Evolutionary conservation across 768 basidiomycete genomes (phyloP), one percentile per base, ranked within the genome.

Genomic region (Suillus placidus): DNA sequence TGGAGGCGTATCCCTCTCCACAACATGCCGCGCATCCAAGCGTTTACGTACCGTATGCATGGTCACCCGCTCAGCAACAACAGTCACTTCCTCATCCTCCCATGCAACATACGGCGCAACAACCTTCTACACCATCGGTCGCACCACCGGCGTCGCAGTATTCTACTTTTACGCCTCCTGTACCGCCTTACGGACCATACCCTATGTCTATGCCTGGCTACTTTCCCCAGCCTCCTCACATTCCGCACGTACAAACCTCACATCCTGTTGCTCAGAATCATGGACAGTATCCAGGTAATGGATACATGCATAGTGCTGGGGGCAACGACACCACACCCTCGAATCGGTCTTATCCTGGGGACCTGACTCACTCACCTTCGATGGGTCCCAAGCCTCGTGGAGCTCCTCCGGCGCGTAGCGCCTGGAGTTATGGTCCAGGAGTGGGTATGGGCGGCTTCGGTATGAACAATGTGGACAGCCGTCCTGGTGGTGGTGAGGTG

Each of bases 391-490:
- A 76, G 40, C 65, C 71, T 5, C 69, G 77, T 62, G 73, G 77
- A 23, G 76, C 80, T 26, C 80, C 82, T 12, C 79, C 83, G 57
- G 77, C 83, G 26, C 78, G 85, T 58, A 77, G 81, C 58, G 77
- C 85, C n/a, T 92, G 90, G 89, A 91, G 85, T 73, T 91, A 86
- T 71, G 90, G 90, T 1, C 85, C 88, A 70, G 88, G 88, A 14
- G 74, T 85, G 42, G 80, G 85, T 20, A 80, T 81, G 69, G 81
- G 84, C 32, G 85, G 85, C 1, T 78, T 71, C 38, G 77, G 66
- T 62, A 75, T 76, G 42, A 77, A 75, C 52, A 71, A 76, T 3
- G 73, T 71, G 35, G 65, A 69, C 38, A 64, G 70, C 23, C 71
- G 74, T 35, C 68, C 71, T 18, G 57, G 66, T 63, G 69, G 71